Evolutionary conservation across 139 green algal genomes (phyloP), one percentile per base, ranked within the genome.

Genomic region (Trebouxia sp.): DNA sequence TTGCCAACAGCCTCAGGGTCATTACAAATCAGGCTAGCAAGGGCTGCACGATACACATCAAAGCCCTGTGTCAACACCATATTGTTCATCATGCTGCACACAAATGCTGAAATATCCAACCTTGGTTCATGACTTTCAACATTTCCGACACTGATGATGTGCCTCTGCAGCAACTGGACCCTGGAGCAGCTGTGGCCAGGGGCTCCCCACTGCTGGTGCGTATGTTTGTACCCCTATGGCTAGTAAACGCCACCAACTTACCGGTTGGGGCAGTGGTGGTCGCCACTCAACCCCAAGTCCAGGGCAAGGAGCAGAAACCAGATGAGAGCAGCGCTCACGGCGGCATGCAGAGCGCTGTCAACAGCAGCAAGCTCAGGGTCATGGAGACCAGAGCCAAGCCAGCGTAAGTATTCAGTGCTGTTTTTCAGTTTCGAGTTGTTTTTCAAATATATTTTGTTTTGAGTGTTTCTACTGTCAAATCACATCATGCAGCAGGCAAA

Each of bases 231-330:
- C 92, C 92, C 8, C 85, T 94, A n/a, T 93, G 89, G 90, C 48
- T 97, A 50, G 83, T 93, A 38, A 97, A 97, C 48, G 87, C 84
- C 67, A 94, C 91, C 17, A 80, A 88, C 78, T 84, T 95, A 69
- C 89, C 89, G 0, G 79, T 96, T 0, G 80, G 79, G 24, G 88
- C 84, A 0, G 88, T 84, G 2, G 79, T 95, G 10, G 79, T 94
- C 30, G 48, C 39, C 22, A 28, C 84, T 24, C 51, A 53, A 55
- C 41, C 85, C 0, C 85, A 76, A 6, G 37, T 14, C 3, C n/a
- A 79, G 65, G 26, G 65, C 37, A 53, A 47, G 20, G 47, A 80
- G 50, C 6, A 42, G 5, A 45, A 72, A 26, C 12, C 17, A 20
- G 47, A 76, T 28, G 30, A 53, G 3, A 22, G 50, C 8, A 53